Evolutionary conservation across 2,329 filamentous ascomycete genomes (phyloP).

Genomic region (Clonostachys chloroleuca): DNA sequence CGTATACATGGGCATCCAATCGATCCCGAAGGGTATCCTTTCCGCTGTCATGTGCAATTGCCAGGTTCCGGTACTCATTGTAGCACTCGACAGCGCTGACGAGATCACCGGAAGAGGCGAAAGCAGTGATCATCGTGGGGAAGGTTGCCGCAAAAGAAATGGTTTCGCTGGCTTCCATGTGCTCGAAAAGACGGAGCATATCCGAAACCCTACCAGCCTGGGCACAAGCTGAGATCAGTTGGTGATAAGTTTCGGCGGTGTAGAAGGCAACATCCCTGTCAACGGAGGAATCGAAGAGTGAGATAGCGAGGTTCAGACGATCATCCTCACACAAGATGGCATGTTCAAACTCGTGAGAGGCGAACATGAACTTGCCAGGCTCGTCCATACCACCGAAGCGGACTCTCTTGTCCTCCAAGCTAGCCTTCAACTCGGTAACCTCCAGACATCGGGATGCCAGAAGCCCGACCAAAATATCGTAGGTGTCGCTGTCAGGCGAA

Average conservation of each 20-base stretch:
- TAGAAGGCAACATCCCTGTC: conserved; percentile 60
- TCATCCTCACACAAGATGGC: conserved; percentile 85
- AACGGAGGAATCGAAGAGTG: conserved; percentile 76
- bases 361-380: conserved; percentile 80
- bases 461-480: conserved; percentile 80
- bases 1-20: conserved; percentile 81
- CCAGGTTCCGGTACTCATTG: conserved; percentile 86
- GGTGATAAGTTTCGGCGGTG: conserved; percentile 77
- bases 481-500: conserved; percentile 77
- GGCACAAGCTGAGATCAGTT: conserved; percentile 84
- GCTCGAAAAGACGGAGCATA: conserved; percentile 86
- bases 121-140: conserved; percentile 92
- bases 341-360: conserved; percentile 81
- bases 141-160: conserved; percentile 79
- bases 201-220: conserved; percentile 75
- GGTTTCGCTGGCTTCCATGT: conserved; percentile 79
- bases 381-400: conserved; percentile 85
- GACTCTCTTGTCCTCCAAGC: conserved; percentile 74
- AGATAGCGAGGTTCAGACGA: conserved; percentile 78
- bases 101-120: conserved; percentile 76
- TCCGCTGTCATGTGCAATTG: conserved; percentile 79
- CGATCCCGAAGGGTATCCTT: conserved; percentile 64
- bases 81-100: conserved; percentile 90
- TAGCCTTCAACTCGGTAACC: conserved; percentile 66
- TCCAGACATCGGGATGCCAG: conserved; percentile 79